A percentile compares a stretch with the other conserved stretches of the same genome.
Conservation (phyloP, 495 filamentous ascomycete genomes). For the Xylaria cubensis region DNA sequence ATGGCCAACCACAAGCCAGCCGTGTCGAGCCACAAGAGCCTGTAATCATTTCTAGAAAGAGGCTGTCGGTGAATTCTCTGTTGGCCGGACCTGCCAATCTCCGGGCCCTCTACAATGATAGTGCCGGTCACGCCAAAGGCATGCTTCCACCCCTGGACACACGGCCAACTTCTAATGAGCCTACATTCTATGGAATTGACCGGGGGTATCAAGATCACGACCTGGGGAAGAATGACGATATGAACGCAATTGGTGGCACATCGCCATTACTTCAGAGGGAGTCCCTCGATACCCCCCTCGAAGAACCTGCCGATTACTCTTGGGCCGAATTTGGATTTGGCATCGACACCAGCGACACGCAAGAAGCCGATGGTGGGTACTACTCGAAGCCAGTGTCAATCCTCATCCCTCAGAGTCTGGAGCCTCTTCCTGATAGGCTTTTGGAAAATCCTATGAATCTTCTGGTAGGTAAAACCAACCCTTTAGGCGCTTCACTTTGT, state of each 20-base stretch:
- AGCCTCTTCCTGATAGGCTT: constrained; percentile 52
- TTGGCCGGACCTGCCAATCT: constrained; percentile 38
- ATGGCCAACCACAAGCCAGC: constrained; percentile 36
- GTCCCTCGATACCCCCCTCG: constrained; percentile 29
- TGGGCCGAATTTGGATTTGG: constrained; percentile 54
- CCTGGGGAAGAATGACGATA: constrained; percentile 71
- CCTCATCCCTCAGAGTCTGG: constrained; percentile 43
- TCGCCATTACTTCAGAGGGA: constrained; percentile 50
- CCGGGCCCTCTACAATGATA: constrained; percentile 36
- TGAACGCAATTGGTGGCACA: constrained; percentile 51
- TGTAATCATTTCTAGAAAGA: constrained; percentile 6
- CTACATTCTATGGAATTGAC: constrained; percentile 69
- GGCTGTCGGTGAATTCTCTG: constrained; percentile 42
- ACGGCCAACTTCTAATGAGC: constrained; percentile 37
- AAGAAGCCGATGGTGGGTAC: constrained; percentile 65
- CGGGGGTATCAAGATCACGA: constrained; percentile 72
- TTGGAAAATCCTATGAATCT: constrained; percentile 78
- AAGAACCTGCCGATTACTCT: constrained; percentile 32
- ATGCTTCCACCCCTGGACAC: constrained; percentile 38
- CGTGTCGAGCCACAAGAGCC: constrained; percentile 17
- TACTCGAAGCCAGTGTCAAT: constrained; percentile 69
- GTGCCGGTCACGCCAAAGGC: constrained; percentile 29
- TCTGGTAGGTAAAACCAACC: constrained; percentile 60
- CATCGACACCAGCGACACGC: constrained; percentile 53
- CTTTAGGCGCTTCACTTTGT: constrained; percentile 12